phyloP scores from a whole-genome alignment of 2,329 filamentous ascomycete species.

The Fusarium continuum region DNA sequence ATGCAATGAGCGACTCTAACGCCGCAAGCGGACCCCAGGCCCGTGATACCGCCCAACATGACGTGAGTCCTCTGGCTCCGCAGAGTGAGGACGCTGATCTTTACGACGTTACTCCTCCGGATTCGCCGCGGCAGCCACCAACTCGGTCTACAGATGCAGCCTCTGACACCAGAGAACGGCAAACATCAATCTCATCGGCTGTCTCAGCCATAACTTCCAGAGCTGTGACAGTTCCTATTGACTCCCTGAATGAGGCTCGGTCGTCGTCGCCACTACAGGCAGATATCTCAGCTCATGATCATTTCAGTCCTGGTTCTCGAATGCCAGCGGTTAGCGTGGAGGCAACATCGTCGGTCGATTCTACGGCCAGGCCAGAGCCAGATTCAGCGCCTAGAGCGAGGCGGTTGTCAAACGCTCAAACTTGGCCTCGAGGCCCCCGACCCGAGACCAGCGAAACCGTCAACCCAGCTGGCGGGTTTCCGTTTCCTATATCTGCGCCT shows the following conservation, averaged over 20 bases:
- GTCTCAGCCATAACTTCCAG: slow-evolving; percentile 14
- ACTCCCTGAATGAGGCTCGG: not conserved
- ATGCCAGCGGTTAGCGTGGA: slow-evolving; percentile 45
- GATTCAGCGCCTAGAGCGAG: slow-evolving; percentile 36
- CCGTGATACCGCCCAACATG: slow-evolving; percentile 42
- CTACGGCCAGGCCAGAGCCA: slow-evolving; percentile 23
- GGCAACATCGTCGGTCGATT: slow-evolving; percentile 39
- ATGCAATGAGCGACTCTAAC: slow-evolving; percentile 50
- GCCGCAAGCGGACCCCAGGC: slow-evolving; percentile 39
- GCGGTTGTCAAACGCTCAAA: slow-evolving; percentile 51
- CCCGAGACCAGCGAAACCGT: slow-evolving; percentile 34
- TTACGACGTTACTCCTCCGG: slow-evolving; percentile 59
- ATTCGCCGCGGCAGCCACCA: slow-evolving; percentile 47
- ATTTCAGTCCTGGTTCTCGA: slow-evolving; percentile 23
- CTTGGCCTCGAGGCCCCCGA: slow-evolving; percentile 56
- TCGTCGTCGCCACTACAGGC: slow-evolving; percentile 13
- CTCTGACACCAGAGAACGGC: slow-evolving; percentile 7
- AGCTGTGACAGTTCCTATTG: slow-evolving; percentile 23
- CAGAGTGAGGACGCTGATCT: slow-evolving; percentile 53
- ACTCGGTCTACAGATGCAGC: slow-evolving; percentile 1
- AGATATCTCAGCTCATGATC: slow-evolving; percentile 2
- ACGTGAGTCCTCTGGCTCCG: slow-evolving; percentile 46
- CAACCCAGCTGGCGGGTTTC: slow-evolving; percentile 47
- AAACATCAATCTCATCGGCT: slow-evolving; percentile 30
- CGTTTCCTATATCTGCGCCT: slow-evolving; percentile 53